phyloP scores from a whole-genome alignment of 805 yeast genomes.

The Citeromyces nyonsensis region DNA sequence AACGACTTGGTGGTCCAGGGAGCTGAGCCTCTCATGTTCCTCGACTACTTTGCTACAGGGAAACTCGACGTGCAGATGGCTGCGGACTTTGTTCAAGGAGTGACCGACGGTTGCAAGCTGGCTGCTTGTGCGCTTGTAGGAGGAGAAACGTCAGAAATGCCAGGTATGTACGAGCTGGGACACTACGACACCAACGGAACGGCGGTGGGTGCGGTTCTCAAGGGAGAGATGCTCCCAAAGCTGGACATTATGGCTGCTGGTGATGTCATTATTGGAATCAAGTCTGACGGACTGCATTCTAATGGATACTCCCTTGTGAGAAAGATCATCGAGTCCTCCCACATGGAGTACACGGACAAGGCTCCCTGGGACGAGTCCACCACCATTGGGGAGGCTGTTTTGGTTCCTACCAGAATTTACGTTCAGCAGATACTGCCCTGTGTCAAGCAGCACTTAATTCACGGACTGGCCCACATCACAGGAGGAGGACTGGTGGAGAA shows the following conservation, averaged over 20 bases:
- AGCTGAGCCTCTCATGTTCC: conserved; percentile 90
- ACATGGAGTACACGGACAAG: conserved; percentile 49
- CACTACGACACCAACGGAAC: conserved; percentile 98
- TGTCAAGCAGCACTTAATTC: conserved; percentile 45
- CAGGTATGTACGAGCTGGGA: conserved; percentile 91
- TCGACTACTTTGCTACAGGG: conserved; percentile 95
- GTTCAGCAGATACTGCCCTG: conserved; percentile 80
- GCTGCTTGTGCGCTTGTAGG: conserved; percentile 98
- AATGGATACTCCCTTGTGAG: conserved; percentile 93
- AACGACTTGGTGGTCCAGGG: conserved; percentile 97
- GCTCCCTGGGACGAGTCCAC: conserved; percentile 77
- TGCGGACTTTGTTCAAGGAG: conserved; percentile 83
- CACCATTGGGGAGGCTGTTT: conserved; percentile 73
- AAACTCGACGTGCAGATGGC: conserved; percentile 75
- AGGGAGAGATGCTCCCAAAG: conserved; percentile 60
- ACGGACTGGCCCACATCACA: conserved; percentile 93
- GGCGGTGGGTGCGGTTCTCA: conserved; percentile 91
- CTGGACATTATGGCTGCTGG: conserved; percentile 56
- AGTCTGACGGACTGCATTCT: conserved; percentile 89
- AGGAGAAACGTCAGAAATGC: conserved; percentile 99
- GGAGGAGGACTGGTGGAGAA: conserved; percentile 98
- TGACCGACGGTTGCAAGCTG: conserved; percentile 87
- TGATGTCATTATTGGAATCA: conserved; percentile 73
- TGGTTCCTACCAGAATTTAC: conserved; percentile 87
- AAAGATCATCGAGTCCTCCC: conserved; percentile 70